Percentiles rank a stretch among this genome's conserved stretches.
Evolutionary conservation across 2,329 filamentous ascomycete genomes (phyloP).

Genomic region (Penicillium sclerotigenum): DNA sequence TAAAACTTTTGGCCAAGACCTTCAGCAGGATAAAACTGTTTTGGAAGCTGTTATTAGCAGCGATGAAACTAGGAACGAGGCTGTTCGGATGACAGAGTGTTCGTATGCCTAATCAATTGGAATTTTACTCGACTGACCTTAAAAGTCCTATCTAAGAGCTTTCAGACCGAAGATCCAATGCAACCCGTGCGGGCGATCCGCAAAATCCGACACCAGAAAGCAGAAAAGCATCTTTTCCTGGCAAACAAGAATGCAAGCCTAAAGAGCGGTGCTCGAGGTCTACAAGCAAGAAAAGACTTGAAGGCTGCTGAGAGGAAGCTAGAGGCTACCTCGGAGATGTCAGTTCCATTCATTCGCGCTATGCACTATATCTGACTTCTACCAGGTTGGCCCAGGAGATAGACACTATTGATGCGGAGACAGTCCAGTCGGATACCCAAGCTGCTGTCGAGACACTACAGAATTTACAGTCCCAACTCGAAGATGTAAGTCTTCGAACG

Average conservation of each 20-base stretch:
- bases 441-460: slow-evolving; percentile 67
- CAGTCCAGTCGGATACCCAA: slow-evolving; percentile 63
- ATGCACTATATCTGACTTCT: background rate
- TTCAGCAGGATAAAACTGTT: slow-evolving; percentile 47
- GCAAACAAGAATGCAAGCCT: slow-evolving; percentile 70
- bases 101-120: slow-evolving; percentile 15
- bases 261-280: slow-evolving; percentile 70
- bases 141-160: slow-evolving; percentile 56
- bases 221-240: slow-evolving; percentile 63
- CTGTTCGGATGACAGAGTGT: slow-evolving; percentile 62
- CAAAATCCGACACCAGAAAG: slow-evolving; percentile 59
- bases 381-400: slow-evolving; percentile 50
- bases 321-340: slow-evolving; percentile 55
- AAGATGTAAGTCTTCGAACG: slow-evolving; percentile 49
- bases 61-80: slow-evolving; percentile 49
- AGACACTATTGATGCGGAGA: slow-evolving; percentile 55
- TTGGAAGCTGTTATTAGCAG: slow-evolving; percentile 64
- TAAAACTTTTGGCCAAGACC: slow-evolving; percentile 2
- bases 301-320: slow-evolving; percentile 66
- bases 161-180: slow-evolving; percentile 57
- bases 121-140: background rate
- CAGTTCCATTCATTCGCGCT: slow-evolving; percentile 18
- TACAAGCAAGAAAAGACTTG: slow-evolving; percentile 72
- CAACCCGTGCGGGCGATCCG: slow-evolving; percentile 61
- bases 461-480: slow-evolving; percentile 65